Base-by-base conservation (phyloP, 2,329 filamentous ascomycete genomes). In the Rosellinia necatrix region DNA sequence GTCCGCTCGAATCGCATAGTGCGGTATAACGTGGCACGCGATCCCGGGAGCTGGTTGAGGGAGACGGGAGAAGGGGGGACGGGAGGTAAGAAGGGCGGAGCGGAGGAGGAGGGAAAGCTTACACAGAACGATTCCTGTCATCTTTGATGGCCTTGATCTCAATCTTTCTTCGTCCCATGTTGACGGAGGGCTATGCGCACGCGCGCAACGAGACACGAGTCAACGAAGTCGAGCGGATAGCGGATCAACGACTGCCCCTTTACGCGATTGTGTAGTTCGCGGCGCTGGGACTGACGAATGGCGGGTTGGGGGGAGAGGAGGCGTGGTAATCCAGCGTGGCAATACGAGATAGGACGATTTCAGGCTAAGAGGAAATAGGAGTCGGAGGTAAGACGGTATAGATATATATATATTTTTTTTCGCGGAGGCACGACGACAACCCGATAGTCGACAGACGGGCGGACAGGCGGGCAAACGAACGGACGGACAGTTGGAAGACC, bases 101-200 rank as follows among this genome's bases (percentile, higher is more conserved):
- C 38, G 22, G 29, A 38, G 54, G 38, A 38, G 49, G 51, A 42
- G 24, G 44, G 27, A 44, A 47, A 56, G 81, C 91, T 76, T 91
- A 97, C 92, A 97, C 92, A 70, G 92, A 96, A 73, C 92, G 91
- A 73, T 97, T 97, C 70, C 92, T 87, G 76, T 97, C 92, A 86
- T 97, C 92, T 78, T 96, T 97, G 82, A 97, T 97, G 67, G 93
- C 91, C 79, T 97, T 97, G 82, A 99, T 97, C 81, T 97, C 94
- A 73, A 99, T 99, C 86, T 99, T 99, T 83, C 94, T 87, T 76
- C 94, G 88, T 75, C 94, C 94, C 94, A 99, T 99, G 50, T 72
- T 77, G 74, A 65, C 53, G 56, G 41, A 53, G 40, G 42, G 48
- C 19, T 49, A 30, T 51, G 25, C 40, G 53, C 49, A 46, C 40